Base-by-base conservation (phyloP, 2,329 filamentous ascomycete species). In the Claviceps fusiformis region DNA sequence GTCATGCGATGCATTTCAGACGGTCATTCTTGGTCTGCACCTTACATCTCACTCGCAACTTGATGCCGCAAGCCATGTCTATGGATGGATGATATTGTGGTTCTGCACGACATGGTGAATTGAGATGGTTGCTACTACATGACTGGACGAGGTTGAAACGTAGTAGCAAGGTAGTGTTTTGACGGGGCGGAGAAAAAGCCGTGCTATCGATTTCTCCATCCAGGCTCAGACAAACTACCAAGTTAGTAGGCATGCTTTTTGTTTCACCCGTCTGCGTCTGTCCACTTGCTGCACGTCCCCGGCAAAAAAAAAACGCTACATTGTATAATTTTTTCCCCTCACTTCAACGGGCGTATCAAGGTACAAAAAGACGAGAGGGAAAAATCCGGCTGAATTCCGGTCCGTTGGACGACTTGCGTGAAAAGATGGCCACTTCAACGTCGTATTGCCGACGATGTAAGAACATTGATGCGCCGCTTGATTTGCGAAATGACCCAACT, bases 391-490 rank as follows among this genome's bases (percentile, higher is more conserved):
- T 41, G 3, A 41, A 41, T 41, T 41, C 37, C 37, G 37, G 37
- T 15, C 24, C 44, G 27, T 11, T 10, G 15, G 44, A 24, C 24
- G 27, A 24, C 24, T 29, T 29, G 24, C 11, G 44, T 15, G 44
- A 29, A 35, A 41, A n/a, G 6, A 57, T 56, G 56, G 35, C 48
- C 11, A 43, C 41, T 31, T 27, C 51, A 39, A 49, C 50, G 33
- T 59, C 55, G 45, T 70, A 68, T 59, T 71, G 68, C 60, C 64
- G 62, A 55, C 62, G 67, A 43, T 71, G 68, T 59, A 68, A 68
- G 55, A 59, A 54, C 3, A 58, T 63, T 33, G 57, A 64, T 39
- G 67, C 66, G n/a, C 59, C 62, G 13, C 65, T 62, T 46, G 57
- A 57, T 5, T 61, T 71, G 29, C 62, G 69, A 48, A 62, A 65